phyloP scores from a whole-genome alignment of 805 yeast species.

The Hanseniaspora occidentalis region DNA sequence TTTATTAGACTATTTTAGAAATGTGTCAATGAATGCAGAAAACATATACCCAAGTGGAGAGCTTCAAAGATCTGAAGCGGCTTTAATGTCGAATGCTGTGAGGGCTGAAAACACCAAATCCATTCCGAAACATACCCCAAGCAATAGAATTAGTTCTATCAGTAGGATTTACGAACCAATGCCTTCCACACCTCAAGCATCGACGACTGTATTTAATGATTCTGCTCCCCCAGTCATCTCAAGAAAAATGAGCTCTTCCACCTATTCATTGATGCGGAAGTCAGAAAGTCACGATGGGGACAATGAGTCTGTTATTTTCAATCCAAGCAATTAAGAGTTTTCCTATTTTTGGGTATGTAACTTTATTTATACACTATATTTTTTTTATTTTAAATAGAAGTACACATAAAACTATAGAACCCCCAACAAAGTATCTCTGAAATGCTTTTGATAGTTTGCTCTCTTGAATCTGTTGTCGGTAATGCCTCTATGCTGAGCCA shows the following conservation, averaged over 20 bases:
- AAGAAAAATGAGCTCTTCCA: background rate
- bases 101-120: background rate
- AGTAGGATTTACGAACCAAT: background rate
- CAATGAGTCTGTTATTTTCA: background rate
- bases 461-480: constrained; percentile 45
- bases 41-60: constrained; percentile 6
- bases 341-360: no score
- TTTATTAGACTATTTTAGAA: constrained; percentile 20
- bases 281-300: background rate
- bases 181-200: background rate
- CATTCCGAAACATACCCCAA: background rate
- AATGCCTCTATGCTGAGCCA: constrained; percentile 25
- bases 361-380: no score
- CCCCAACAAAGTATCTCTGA: constrained; percentile 54
- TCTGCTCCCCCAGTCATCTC: background rate
- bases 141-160: background rate
- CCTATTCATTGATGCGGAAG: background rate
- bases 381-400: background rate
- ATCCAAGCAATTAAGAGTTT: no score
- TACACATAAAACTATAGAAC: background rate
- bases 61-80: background rate
- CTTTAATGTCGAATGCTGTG: background rate
- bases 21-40: constrained; percentile 11
- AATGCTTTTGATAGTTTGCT: constrained; percentile 76
- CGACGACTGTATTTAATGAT: background rate